Base-by-base conservation (phyloP, 805 yeast species). In the Jamesozyma gamospora region DNA sequence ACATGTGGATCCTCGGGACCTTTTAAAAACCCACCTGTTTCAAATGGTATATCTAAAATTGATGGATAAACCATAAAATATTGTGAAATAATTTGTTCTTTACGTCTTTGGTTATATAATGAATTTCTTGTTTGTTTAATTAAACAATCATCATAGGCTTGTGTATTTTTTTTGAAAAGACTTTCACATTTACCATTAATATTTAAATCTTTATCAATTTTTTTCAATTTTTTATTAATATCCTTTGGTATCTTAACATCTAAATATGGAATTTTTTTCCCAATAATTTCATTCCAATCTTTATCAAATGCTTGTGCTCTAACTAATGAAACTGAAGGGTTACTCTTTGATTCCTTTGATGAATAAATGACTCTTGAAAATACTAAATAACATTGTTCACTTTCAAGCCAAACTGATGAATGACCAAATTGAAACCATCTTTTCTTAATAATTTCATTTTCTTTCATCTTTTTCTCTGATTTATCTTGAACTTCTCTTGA, bases 401-500 rank as follows among this genome's bases (percentile, higher is more conserved):
- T 67, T 31, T 66, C 68, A 25, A 74, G 51, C 76, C 76, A 74
- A 13, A 72, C 72, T 1, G 74, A 64, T 1, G 75, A 66, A 1
- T 75, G 75, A 37, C 50, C 50, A 28, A 40, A 40, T 29, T 32
- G 34, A 24, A 27, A 36, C 77, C 78, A 74, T 14, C 25, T 33
- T 28, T 43, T 28, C 11, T 17, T 11, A 12, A 47, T 21, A 4
- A 46, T 45, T n/a, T 41, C 41, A 7, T 28, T 26, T 26, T 35
- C 41, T 8, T 34, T 5, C 38, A 16, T 34, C n/a, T 37, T 43
- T 12, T 42, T 35, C 17, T 50, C 50, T 1, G 28, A 33, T 6
- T 37, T 40, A 24, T 33, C 33, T 3, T 21, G 32, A 8, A 34
- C 12, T 6, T 34, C 39, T 9, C 40, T 38, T 2, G 41, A 13